Evolutionary conservation across 805 yeast species (phyloP), one percentile per base, ranked within the genome.

Genomic region (Wickerhamomyces bisporus): DNA sequence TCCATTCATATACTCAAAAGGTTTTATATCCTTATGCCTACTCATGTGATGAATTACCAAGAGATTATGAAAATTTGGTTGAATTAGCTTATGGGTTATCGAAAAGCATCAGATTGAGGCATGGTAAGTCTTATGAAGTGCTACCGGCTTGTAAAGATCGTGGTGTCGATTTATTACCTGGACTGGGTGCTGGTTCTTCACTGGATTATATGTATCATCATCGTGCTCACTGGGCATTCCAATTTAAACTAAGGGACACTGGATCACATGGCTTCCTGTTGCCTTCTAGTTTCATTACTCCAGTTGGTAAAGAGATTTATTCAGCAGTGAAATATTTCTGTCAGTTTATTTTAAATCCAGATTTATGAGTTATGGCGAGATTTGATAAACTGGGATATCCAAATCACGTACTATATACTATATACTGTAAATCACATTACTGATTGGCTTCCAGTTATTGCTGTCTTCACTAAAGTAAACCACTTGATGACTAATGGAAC

Each of bases 1-100:
- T 86, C 48, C 95, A 86, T 55, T 83, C 95, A 2, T 87, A 87
- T 57, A 76, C 95, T 1, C 91, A 86, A 57, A 91, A 86, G 48
- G 73, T 87, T 21, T 64, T 86, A 20, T 84, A 79, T 55, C 95
- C 95, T 1, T 86, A 83, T 53, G 91, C 93, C 0, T 86, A 71
- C 54, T 77, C 89, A 2, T 86, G 95, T 59, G 73, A 70, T 21
- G 76, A 77, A 24, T 58, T 68, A 33, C 95, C 96, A 15, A 62
- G 91, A 27, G 95, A 86, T 53, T 74, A 78, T 47, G 95, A 86
- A 52, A 86, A 86, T 51, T 65, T 86, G 55, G 62, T 85, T 26
- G 95, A 86, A 55, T 64, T 86, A 45, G 91, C 88, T 0, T 86
- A 81, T 58, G 95, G 94, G 1, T 65, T 86, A 20, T 70, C 87